Conservation (phyloP, 345 rosid genomes). For the Citrus unshiu region DNA sequence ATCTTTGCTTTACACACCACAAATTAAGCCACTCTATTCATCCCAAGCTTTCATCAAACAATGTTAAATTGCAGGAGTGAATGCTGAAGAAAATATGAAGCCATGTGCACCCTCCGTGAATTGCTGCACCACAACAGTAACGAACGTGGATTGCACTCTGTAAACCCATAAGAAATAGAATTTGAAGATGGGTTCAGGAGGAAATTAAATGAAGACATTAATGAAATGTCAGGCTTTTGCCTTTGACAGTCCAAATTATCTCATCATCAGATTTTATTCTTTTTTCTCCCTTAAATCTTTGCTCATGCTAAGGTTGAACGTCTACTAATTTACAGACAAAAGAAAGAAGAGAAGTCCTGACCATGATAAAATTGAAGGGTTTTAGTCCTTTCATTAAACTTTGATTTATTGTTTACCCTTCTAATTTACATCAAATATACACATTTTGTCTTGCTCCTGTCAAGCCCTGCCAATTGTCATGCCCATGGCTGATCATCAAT, state of each 20-base stretch:
- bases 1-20: background rate
- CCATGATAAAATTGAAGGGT: background rate
- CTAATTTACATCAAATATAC: background rate
- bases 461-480: background rate
- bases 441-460: background rate
- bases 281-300: background rate
- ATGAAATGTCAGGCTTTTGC: background rate
- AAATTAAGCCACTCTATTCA: background rate
- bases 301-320: background rate
- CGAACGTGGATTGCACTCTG: background rate
- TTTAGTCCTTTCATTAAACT: background rate
- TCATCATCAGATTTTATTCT: background rate
- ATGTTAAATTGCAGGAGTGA: background rate
- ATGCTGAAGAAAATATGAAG: background rate
- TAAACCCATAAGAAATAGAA: background rate
- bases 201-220: background rate
- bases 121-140: background rate
- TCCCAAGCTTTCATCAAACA: background rate
- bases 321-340: background rate
- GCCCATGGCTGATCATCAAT: background rate
- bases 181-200: background rate
- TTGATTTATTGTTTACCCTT: background rate
- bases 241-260: background rate
- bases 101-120: background rate
- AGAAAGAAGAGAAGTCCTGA: background rate